Conservation (phyloP, 208 protist species). For the Wallacemonas sp. region DNA sequence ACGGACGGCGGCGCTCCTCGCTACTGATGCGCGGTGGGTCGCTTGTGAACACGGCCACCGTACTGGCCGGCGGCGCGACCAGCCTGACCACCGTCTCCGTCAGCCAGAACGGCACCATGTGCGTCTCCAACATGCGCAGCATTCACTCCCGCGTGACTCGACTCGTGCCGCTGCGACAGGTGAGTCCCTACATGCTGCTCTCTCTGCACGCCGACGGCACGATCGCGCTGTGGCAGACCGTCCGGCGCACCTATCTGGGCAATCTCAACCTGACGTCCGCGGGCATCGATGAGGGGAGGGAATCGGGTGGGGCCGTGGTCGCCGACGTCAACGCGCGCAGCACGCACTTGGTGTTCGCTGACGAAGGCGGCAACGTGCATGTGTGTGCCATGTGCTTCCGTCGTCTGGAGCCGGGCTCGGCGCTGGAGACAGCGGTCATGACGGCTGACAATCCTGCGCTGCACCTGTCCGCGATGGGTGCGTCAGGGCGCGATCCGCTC, state of each 20-base stretch:
- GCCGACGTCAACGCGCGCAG: slow-evolving; percentile 24
- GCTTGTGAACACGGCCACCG: neutral
- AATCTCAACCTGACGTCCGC: slow-evolving; percentile 46
- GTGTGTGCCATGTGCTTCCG: slow-evolving; percentile 54
- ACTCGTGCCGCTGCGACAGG: slow-evolving; percentile 41
- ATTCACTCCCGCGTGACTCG: slow-evolving; percentile 40
- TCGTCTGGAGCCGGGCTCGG: slow-evolving; percentile 16
- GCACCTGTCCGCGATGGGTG: slow-evolving; percentile 24
- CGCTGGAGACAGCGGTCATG: slow-evolving; percentile 34
- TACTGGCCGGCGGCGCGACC: neutral
- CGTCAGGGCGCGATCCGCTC: too few relatives aligned
- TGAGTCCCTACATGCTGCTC: slow-evolving; percentile 58
- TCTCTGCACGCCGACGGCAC: slow-evolving; percentile 74
- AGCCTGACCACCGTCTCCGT: slow-evolving; percentile 3
- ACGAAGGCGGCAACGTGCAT: slow-evolving; percentile 72
- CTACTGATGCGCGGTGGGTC: too few relatives aligned
- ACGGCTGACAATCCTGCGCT: slow-evolving; percentile 38
- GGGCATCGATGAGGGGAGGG: slow-evolving; percentile 21
- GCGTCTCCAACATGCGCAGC: slow-evolving; percentile 5
- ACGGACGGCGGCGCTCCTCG: too few relatives aligned
- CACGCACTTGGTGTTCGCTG: slow-evolving; percentile 60
- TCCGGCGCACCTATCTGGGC: slow-evolving; percentile 65
- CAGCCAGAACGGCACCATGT: neutral
- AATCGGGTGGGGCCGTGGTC: slow-evolving; percentile 17
- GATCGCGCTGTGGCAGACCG: slow-evolving; percentile 73